Evolutionary conservation across 1,139 yeast genomes (phyloP).

Genomic region (Scheffersomyces titani): DNA sequence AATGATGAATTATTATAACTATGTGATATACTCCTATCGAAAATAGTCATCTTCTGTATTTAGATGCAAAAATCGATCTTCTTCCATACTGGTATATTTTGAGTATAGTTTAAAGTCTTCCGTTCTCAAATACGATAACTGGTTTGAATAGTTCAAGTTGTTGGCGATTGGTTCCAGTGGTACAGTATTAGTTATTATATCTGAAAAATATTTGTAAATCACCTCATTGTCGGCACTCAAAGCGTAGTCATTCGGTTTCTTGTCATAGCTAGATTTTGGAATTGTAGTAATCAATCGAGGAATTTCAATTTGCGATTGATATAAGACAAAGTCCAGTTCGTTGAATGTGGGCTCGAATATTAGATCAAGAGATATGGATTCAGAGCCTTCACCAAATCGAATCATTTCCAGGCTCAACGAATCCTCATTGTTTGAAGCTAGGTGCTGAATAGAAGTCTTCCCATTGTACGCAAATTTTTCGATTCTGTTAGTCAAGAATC

Average conservation of each 20-base stretch:
- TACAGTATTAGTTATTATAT: slow-evolving; percentile 6
- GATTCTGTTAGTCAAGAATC: slow-evolving; percentile 33
- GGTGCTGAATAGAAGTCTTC: slow-evolving; percentile 1
- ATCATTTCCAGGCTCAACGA: slow-evolving; percentile 3
- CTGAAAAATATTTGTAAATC: slow-evolving; percentile 16
- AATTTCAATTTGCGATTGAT: neutral
- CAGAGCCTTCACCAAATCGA: slow-evolving; percentile 2
- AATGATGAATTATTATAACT: no score
- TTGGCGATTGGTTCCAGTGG: neutral
- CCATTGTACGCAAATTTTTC: slow-evolving; percentile 31
- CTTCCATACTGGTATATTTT: slow-evolving; percentile 28
- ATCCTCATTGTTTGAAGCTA: neutral
- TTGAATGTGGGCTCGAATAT: slow-evolving; percentile 5
- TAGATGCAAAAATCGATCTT: slow-evolving; percentile 21
- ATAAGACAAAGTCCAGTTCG: slow-evolving; percentile 4
- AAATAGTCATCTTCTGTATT: slow-evolving; percentile 35
- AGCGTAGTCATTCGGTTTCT: slow-evolving; percentile 4
- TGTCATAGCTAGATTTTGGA: slow-evolving; percentile 7
- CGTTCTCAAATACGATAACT: slow-evolving; percentile 4
- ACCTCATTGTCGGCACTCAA: slow-evolving; percentile 16
- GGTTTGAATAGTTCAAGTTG: neutral
- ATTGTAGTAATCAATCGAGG: neutral
- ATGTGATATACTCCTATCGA: neutral
- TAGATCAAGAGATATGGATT: neutral
- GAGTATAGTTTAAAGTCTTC: slow-evolving; percentile 24